Base-by-base conservation (phyloP, 2,329 filamentous ascomycete species). In the Xylaria sp. region DNA sequence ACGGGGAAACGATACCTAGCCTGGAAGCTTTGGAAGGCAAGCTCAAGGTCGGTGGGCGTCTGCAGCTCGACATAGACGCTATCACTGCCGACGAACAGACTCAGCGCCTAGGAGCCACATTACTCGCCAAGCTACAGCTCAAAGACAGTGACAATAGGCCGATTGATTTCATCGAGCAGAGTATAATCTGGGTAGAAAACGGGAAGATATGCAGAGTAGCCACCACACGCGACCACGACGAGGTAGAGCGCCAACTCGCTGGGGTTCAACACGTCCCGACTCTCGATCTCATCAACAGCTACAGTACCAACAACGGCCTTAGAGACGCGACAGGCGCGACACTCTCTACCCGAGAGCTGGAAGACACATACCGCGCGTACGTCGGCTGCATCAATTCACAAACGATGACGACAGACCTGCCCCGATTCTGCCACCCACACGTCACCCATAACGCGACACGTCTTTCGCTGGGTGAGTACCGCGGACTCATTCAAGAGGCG, bases 351-450 rank as follows among this genome's bases (percentile, higher is more conserved):
- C 33, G 35, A 31, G 65, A 64, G 13, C 60, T 72, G 5, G 59
- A 69, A 13, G 60, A 63, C 3, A 66, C 2, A 8, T 77, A 77
- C 58, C 60, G 63, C 8, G 62, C 55, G 1, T 77, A 77, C 62
- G 69, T 77, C 38, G 53, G 59, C 15, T 69, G 70, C 63, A 75
- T 78, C 64, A 76, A 77, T 58, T 62, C 57, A 19, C 68, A 66
- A 25, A 70, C 71, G 2, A 69, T 71, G 69, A 55, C 46, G 25
- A 33, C 58, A 1, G 57, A 68, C 13, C 72, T 77, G 17, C 62
- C 68, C 0, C 51, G 33, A 0, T 74, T 70, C 63, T 74, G 71
- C 48, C 72, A 73, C 29, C 51, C 64, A 3, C 55, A 60, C 2
- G 66, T 74, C 4, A 62, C 67, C 10, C 73, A 77, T 68, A 77